A percentile compares a stretch with the other conserved stretches of the same genome.
These are phyloP conservation scores for Apiosordaria backusii DNA, from an alignment of 495 filamentous ascomycete genomes.

Conservation along the genomic window DNA sequence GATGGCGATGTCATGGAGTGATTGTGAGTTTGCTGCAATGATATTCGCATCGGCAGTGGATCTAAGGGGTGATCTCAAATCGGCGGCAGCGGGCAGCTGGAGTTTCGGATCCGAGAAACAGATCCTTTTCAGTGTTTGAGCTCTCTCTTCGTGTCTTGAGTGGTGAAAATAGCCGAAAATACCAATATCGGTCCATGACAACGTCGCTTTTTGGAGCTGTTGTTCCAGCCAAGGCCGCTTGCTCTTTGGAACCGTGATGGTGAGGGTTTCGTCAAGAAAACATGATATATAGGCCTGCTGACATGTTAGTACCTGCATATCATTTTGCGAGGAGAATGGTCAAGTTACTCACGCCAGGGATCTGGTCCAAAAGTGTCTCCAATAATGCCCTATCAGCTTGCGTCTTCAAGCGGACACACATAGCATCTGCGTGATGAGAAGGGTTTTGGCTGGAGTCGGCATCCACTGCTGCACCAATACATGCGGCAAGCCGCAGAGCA, in stretches of 20 bases:
- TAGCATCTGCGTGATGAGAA: not conserved
- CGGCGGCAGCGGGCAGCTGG: not conserved
- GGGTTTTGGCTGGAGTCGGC: not conserved
- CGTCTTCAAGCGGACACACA: not conserved
- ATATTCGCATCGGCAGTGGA: not conserved
- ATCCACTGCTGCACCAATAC: conserved; percentile 1
- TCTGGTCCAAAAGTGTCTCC: not conserved
- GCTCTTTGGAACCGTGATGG: not conserved
- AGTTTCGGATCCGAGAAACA: not conserved
- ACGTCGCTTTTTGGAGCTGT: not conserved
- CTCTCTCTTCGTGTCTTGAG: not conserved
- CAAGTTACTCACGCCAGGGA: not conserved
- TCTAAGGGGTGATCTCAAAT: not conserved
- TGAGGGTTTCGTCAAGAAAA: not conserved
- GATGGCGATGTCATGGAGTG: not conserved
- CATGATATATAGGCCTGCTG: not conserved
- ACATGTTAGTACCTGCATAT: not conserved
- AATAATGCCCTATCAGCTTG: not conserved
- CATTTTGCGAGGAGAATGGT: not conserved
- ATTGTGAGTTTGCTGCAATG: not conserved
- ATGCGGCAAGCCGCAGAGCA: not conserved
- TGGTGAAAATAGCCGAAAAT: not conserved
- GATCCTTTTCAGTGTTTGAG: not conserved
- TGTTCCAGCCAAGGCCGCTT: not conserved
- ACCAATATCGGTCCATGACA: not conserved